Base-by-base conservation (phyloP, 345 rosid genomes). In the Geranium brycei region DNA sequence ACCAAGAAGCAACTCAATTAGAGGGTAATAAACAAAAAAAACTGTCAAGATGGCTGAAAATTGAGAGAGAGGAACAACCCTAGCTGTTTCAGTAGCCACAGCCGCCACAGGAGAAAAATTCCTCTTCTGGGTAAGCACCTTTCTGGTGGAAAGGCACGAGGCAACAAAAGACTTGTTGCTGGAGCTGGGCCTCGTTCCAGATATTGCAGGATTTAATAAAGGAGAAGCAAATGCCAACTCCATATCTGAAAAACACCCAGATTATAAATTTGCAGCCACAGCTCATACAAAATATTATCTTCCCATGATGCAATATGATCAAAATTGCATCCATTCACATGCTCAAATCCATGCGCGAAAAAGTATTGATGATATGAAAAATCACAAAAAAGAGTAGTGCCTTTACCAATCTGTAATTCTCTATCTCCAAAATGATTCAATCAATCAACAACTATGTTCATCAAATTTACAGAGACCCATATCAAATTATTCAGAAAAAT, bases 191-290 rank as follows among this genome's bases (percentile, higher is more conserved):
- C 70, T 65, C 62, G 64, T 63, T 65, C 71, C 69, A 56, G 58
- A 8, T 47, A 13, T 65, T 35, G 75, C 68, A 2, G 81, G 73
- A 66, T 62, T 74, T 63, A 73, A 72, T 17, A n/a, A 30, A 14
- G 73, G 66, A 30, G 81, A 67, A 7, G 81, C 75, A 65, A 74
- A 86, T 11, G 81, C 84, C 66, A 85, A 23, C 31, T 63, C 74
- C 85, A 81, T 69, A 31, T 19, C 68, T 64, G 53, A 47, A 47
- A 47, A 1, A 47, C 15, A 6, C 15, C 53, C 53, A 47, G 15
- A 47, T 8, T 47, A 47, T 47, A 5, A 47, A 47, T 47, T 47
- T 47, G 15, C 53, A 47, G 2, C 11, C 47, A 38, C 11, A 3
- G 47, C 53, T 47, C 53, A 47, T 6, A 47, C 53, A 47, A 47